These are phyloP conservation scores for Danielia oregonensis DNA, from an alignment of 805 yeast genomes.

Conservation along the genomic window DNA sequence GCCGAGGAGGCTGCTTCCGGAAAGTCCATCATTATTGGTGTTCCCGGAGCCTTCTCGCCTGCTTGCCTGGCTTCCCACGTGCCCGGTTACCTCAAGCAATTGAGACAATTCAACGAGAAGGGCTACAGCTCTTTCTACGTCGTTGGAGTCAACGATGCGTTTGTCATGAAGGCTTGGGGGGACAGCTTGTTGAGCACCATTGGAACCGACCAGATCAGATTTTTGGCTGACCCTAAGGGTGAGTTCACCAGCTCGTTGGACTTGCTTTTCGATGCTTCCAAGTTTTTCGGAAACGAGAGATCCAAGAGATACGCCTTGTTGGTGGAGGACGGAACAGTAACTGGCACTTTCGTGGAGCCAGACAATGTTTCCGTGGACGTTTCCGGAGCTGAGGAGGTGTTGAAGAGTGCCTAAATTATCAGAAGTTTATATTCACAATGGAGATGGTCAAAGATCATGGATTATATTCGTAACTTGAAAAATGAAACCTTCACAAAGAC, in stretches of 20 bases:
- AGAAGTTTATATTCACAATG: too few relatives aligned
- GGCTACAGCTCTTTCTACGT: slow-evolving; percentile 65
- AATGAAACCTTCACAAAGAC: not conserved
- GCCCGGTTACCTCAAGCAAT: slow-evolving; percentile 63
- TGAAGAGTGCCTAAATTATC: slow-evolving; percentile 18
- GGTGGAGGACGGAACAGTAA: slow-evolving; percentile 71
- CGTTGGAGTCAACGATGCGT: slow-evolving; percentile 82
- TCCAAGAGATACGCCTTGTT: slow-evolving; percentile 72
- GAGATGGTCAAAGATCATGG: too few relatives aligned
- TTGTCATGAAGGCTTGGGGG: slow-evolving; percentile 82
- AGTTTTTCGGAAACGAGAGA: slow-evolving; percentile 73
- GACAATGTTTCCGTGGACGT: slow-evolving; percentile 70
- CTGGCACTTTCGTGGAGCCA: slow-evolving; percentile 69
- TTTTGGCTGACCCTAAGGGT: slow-evolving; percentile 79
- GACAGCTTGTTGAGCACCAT: slow-evolving; percentile 28
- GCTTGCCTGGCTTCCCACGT: slow-evolving; percentile 71
- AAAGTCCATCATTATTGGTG: slow-evolving; percentile 47
- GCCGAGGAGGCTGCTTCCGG: slow-evolving; percentile 46
- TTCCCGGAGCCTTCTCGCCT: slow-evolving; percentile 71
- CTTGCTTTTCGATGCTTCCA: slow-evolving; percentile 69
- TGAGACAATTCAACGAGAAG: slow-evolving; percentile 52
- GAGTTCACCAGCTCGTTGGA: slow-evolving; percentile 65
- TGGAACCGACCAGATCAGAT: slow-evolving; percentile 37
- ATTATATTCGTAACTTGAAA: too few relatives aligned
- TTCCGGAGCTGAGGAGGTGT: slow-evolving; percentile 44